A percentile compares a stretch with the other conserved stretches of the same genome.
These are phyloP conservation scores for Anisodus tanguticus DNA, from an alignment of 257 asterid species.

Conservation along the genomic window DNA sequence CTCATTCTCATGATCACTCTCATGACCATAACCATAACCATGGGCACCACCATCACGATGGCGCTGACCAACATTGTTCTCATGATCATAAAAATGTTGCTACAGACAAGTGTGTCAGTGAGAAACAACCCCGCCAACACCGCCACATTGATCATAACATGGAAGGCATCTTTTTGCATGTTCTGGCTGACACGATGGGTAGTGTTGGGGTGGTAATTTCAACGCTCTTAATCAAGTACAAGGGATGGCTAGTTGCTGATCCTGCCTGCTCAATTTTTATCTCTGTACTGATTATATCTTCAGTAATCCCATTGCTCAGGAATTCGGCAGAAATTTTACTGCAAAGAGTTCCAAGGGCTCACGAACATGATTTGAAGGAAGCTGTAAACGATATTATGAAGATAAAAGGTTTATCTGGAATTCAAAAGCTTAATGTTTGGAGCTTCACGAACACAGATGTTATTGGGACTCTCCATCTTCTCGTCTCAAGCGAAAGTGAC, in stretches of 20 bases:
- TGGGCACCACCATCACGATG: slow-evolving; percentile 33
- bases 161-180: slow-evolving; percentile 98
- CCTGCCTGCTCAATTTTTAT: slow-evolving; percentile 96
- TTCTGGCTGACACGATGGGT: slow-evolving; percentile 94
- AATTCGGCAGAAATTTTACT: slow-evolving; percentile 87
- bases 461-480: slow-evolving; percentile 89
- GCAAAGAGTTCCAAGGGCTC: slow-evolving; percentile 87
- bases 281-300: slow-evolving; percentile 72
- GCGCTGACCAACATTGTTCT: background rate
- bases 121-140: slow-evolving; percentile 54
- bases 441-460: slow-evolving; percentile 80
- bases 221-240: slow-evolving; percentile 85
- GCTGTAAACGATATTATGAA: slow-evolving; percentile 61
- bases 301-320: slow-evolving; percentile 90
- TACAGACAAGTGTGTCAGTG: slow-evolving; percentile 38
- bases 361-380: slow-evolving; percentile 64
- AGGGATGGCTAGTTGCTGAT: slow-evolving; percentile 95
- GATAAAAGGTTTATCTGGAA: slow-evolving; percentile 66
- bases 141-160: slow-evolving; percentile 96
- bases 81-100: slow-evolving; percentile 37
- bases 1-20: background rate
- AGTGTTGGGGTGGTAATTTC: slow-evolving; percentile 94
- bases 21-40: slow-evolving; percentile 25
- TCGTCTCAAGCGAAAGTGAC: slow-evolving; percentile 61
- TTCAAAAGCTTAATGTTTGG: slow-evolving; percentile 85